These are phyloP conservation scores for Colletotrichum scovillei DNA, from an alignment of 2,329 filamentous ascomycete species.

Conservation along the genomic window DNA sequence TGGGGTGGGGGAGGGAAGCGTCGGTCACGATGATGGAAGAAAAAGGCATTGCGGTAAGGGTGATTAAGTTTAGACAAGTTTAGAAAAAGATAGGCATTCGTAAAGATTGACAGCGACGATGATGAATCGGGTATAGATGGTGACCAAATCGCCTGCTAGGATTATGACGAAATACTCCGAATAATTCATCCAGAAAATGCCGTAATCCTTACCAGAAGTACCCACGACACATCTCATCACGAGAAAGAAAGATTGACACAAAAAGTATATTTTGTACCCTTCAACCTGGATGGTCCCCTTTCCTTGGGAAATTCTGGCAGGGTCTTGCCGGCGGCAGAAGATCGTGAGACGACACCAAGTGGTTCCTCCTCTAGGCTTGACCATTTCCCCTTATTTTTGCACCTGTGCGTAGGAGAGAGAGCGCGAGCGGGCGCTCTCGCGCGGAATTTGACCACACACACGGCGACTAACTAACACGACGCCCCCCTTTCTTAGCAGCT, in stretches of 20 bases:
- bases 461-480: not conserved
- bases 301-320: not conserved
- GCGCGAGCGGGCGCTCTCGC: not conserved
- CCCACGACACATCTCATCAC: not conserved
- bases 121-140: not conserved
- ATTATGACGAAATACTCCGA: not conserved
- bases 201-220: not conserved
- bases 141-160: not conserved
- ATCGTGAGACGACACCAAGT: slow-evolving; percentile 29
- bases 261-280: not conserved
- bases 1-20: not conserved
- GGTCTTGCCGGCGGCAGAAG: not conserved
- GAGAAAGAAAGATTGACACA: not conserved
- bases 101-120: not conserved
- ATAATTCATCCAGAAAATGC: not conserved
- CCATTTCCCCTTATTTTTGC: not conserved
- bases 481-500: not conserved
- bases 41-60: not conserved
- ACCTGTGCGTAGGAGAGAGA: not conserved
- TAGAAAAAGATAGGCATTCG: too few relatives aligned
- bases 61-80: not conserved
- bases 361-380: not conserved
- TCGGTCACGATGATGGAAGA: not conserved
- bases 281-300: not conserved
- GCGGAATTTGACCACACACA: not conserved